These are phyloP conservation scores for Galerina sulciceps DNA, from an alignment of 768 basidiomycete species.

Conservation along the genomic window DNA sequence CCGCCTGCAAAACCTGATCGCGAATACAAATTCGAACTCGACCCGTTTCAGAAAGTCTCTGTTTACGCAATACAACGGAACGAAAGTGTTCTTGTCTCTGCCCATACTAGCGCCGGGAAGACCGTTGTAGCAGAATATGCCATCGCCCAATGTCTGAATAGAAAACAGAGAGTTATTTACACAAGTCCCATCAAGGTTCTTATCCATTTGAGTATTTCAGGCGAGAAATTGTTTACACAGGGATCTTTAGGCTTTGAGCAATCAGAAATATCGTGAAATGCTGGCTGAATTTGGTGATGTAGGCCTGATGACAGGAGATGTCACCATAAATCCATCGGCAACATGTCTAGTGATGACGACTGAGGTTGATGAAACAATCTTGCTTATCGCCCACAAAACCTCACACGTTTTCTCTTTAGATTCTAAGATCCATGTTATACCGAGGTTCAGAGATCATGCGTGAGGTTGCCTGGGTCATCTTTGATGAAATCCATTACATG, in stretches of 20 bases:
- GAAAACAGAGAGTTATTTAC: slow-evolving; percentile 96
- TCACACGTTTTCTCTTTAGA: slow-evolving; percentile 49
- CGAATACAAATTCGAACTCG: slow-evolving; percentile 94
- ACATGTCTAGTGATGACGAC: slow-evolving; percentile 99
- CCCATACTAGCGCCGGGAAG: slow-evolving; percentile 98
- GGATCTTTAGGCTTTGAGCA: slow-evolving; percentile 82
- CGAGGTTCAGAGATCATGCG: slow-evolving; percentile 99
- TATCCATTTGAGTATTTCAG: slow-evolving; percentile 26
- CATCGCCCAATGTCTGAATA: slow-evolving; percentile 93
- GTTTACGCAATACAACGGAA: slow-evolving; percentile 95
- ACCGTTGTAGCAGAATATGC: slow-evolving; percentile 99
- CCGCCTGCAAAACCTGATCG: slow-evolving; percentile 89
- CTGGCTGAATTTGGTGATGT: slow-evolving; percentile 97
- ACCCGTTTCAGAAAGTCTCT: slow-evolving; percentile 96
- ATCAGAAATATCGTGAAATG: slow-evolving; percentile 99
- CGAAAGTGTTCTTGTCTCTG: slow-evolving; percentile 96
- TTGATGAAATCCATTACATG: slow-evolving; percentile 99
- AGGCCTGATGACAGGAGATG: slow-evolving; percentile 99
- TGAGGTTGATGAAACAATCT: slow-evolving; percentile 61
- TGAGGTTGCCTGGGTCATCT: slow-evolving; percentile 99
- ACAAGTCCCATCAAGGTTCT: slow-evolving; percentile 98
- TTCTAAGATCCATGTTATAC: slow-evolving; percentile 98
- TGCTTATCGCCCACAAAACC: not conserved
- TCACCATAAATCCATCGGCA: slow-evolving; percentile 97
- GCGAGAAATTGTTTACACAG: slow-evolving; percentile 22